phyloP scores from a whole-genome alignment of 2,329 filamentous ascomycete species.

The Claviceps lovelessii region DNA sequence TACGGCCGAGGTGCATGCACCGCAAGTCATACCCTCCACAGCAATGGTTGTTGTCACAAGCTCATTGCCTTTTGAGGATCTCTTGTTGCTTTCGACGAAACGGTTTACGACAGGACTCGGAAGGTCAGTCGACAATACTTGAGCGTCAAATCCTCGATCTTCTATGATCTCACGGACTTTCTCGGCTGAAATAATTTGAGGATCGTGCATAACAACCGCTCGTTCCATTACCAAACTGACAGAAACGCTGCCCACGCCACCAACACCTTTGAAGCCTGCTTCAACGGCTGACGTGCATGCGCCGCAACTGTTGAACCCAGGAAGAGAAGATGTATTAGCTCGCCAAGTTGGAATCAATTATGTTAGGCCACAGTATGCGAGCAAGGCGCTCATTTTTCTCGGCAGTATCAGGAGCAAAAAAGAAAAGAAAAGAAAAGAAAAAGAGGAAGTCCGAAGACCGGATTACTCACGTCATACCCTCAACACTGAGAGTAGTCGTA shows the following conservation, averaged over 20 bases:
- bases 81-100: constrained; percentile 18
- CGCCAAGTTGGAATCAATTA: background rate
- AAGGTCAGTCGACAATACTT: constrained; percentile 70
- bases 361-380: background rate
- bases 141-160: constrained; percentile 81
- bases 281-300: constrained; percentile 94
- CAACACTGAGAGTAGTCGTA: constrained; percentile 80
- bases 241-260: constrained; percentile 73
- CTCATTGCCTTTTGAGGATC: constrained; percentile 24
- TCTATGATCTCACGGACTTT: constrained; percentile 75
- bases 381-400: constrained; percentile 20
- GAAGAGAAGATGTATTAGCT: background rate
- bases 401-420: constrained; percentile 3
- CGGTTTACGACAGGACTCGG: constrained; percentile 36
- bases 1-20: constrained; percentile 74
- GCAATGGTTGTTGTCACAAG: constrained; percentile 59
- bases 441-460: background rate
- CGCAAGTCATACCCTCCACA: constrained; percentile 82
- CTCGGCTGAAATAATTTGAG: constrained; percentile 56
- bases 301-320: constrained; percentile 52
- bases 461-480: constrained; percentile 60
- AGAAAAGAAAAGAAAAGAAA: background rate
- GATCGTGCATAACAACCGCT: constrained; percentile 86
- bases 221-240: constrained; percentile 91
- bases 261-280: constrained; percentile 68